Percentiles rank a stretch among this genome's conserved stretches.
phyloP scores from a whole-genome alignment of 1,284 basidiomycete genomes.

The Rhizoctonia solani region DNA sequence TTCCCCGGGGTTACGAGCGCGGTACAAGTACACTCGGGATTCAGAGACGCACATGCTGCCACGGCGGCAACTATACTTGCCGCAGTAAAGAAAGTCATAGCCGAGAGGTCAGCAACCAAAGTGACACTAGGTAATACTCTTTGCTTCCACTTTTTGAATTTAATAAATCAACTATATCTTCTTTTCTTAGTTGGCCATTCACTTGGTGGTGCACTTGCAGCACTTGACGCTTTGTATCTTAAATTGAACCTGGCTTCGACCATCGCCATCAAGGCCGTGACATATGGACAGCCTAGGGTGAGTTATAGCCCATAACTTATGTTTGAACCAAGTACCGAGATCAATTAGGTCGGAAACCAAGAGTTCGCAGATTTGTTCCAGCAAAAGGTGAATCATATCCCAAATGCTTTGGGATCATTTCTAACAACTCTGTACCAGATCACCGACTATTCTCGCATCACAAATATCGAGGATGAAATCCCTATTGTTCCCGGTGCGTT shows the following conservation, averaged over 20 bases:
- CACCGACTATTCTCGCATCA: slow-evolving; percentile 53
- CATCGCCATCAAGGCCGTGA: slow-evolving; percentile 50
- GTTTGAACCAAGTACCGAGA: not conserved
- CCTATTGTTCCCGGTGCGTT: slow-evolving; percentile 54
- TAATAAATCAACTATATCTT: slow-evolving; percentile 37
- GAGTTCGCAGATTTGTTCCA: slow-evolving; percentile 64
- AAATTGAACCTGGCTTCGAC: slow-evolving; percentile 50
- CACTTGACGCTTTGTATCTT: slow-evolving; percentile 57
- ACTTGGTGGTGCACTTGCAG: slow-evolving; percentile 56
- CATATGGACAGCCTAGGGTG: slow-evolving; percentile 63
- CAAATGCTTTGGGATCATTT: too few relatives aligned
- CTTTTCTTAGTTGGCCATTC: slow-evolving; percentile 43
- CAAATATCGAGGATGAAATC: slow-evolving; percentile 53
- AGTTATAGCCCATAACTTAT: not conserved
- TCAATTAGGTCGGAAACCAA: slow-evolving; percentile 60
- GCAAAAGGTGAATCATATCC: slow-evolving; percentile 42
- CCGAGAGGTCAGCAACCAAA: slow-evolving; percentile 47
- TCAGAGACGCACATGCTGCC: slow-evolving; percentile 58
- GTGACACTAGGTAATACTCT: slow-evolving; percentile 54
- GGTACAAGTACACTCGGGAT: slow-evolving; percentile 62
- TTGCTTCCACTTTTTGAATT: not conserved
- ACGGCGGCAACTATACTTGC: slow-evolving; percentile 56
- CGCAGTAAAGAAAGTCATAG: slow-evolving; percentile 53
- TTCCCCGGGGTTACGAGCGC: slow-evolving; percentile 60
- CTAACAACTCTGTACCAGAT: too few relatives aligned